Percentiles rank a stretch among this genome's conserved stretches.
Conservation (phyloP, 1,284 basidiomycete genomes). For the Ceratobasidium sp. region DNA sequence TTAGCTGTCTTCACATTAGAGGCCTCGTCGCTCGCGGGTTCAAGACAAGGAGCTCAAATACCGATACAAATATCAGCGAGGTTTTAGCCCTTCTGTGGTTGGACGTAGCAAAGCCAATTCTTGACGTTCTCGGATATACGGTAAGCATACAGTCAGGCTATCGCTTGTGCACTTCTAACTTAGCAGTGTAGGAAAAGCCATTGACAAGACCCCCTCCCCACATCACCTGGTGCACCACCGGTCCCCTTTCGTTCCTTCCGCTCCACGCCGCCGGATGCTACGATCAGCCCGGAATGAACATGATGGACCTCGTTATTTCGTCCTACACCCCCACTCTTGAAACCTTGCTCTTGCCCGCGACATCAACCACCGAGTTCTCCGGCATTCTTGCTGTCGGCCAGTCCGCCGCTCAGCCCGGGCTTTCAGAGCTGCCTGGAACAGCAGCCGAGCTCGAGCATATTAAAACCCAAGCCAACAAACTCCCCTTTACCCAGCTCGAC, state of each 20-base stretch:
- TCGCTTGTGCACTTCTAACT: neutral
- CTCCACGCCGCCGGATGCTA: conserved; percentile 25
- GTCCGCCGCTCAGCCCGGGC: neutral
- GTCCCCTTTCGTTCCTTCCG: conserved; percentile 6
- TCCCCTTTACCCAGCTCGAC: neutral
- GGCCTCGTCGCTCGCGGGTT: neutral
- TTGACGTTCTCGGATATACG: conserved; percentile 1
- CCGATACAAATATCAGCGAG: neutral
- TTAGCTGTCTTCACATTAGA: neutral
- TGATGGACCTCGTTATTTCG: conserved; percentile 1
- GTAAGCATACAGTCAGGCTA: neutral
- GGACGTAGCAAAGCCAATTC: conserved; percentile 10
- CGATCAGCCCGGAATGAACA: neutral
- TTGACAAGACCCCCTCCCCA: neutral
- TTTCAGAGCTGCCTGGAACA: neutral
- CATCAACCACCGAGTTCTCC: neutral
- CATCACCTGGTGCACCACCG: conserved; percentile 23
- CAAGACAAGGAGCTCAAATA: too few species aligned
- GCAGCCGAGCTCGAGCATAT: neutral
- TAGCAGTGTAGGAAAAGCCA: neutral
- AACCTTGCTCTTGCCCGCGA: neutral
- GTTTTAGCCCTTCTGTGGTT: conserved; percentile 13
- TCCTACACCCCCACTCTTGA: conserved; percentile 14
- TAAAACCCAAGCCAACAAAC: neutral
- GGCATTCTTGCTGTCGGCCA: neutral